These are phyloP conservation scores for Nicotiana obtusifolia DNA, from an alignment of 257 asterid species.

Conservation along the genomic window DNA sequence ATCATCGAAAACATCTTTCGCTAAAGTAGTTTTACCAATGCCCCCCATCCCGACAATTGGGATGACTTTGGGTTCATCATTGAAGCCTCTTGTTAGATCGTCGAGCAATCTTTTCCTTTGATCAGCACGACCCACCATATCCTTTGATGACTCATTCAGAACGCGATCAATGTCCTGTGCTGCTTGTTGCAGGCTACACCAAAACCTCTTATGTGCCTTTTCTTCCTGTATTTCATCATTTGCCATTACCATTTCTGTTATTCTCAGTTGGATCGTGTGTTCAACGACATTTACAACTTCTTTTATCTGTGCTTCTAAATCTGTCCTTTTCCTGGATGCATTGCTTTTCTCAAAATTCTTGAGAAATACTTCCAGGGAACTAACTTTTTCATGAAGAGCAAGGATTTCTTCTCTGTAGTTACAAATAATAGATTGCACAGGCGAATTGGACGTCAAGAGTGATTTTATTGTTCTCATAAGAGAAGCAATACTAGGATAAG, in stretches of 20 bases:
- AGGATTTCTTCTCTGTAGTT: neutral
- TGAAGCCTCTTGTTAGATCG: neutral
- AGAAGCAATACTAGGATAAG: neutral
- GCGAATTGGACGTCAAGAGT: neutral
- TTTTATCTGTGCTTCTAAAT: no score
- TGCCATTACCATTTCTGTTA: no score
- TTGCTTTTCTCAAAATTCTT: neutral
- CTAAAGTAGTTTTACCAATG: conserved; percentile 17
- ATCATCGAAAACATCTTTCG: neutral
- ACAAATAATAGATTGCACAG: neutral
- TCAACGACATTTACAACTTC: no score
- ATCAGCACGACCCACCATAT: no score
- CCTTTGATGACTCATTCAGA: neutral
- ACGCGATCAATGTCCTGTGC: neutral
- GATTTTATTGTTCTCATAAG: neutral
- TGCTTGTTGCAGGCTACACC: neutral
- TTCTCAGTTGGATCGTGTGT: no score
- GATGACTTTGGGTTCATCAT: neutral
- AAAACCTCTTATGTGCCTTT: neutral
- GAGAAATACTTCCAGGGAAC: neutral
- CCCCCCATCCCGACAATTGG: conserved; percentile 15
- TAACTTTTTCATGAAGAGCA: neutral
- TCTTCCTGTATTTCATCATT: no score
- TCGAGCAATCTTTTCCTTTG: neutral
- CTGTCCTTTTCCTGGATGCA: neutral